phyloP scores from a whole-genome alignment of 148 eudicot species.

The Simmondsia chinensis region DNA sequence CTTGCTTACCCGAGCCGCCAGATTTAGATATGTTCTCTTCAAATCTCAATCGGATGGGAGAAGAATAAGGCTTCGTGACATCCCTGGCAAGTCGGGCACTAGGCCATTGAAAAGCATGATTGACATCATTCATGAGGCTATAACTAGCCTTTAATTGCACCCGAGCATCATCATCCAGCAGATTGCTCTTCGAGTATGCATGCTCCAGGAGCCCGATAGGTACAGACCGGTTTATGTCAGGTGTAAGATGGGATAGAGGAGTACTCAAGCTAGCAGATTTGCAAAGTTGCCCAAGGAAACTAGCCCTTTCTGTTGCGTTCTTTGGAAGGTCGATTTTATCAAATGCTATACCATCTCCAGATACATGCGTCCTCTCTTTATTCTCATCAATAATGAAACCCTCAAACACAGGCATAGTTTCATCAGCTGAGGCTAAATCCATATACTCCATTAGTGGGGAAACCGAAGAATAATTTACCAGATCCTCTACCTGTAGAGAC shows the following conservation, averaged over 20 bases:
- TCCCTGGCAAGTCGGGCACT: slow-evolving; percentile 30
- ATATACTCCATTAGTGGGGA: slow-evolving; percentile 31
- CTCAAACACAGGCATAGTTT: slow-evolving; percentile 54
- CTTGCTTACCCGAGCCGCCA: slow-evolving; percentile 49
- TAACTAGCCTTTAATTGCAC: slow-evolving; percentile 28
- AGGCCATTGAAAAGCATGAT: slow-evolving; percentile 30
- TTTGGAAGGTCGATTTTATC: slow-evolving; percentile 27
- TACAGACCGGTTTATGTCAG: slow-evolving; percentile 40
- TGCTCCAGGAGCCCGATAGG: slow-evolving; percentile 54
- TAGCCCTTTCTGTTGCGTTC: slow-evolving; percentile 37
- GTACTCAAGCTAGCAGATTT: slow-evolving; percentile 44
- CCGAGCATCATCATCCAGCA: slow-evolving; percentile 14
- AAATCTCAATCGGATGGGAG: slow-evolving; percentile 56
- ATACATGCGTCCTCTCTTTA: slow-evolving; percentile 18
- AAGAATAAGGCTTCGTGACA: slow-evolving; percentile 26
- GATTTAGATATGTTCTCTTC: slow-evolving; percentile 42
- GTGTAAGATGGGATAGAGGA: slow-evolving; percentile 35
- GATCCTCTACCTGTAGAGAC: slow-evolving; percentile 14
- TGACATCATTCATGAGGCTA: too few species aligned
- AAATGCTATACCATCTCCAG: slow-evolving; percentile 20
- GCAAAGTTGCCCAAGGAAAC: slow-evolving; percentile 44
- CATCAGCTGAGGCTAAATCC: slow-evolving; percentile 30
- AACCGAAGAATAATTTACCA: slow-evolving; percentile 16
- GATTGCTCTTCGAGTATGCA: slow-evolving; percentile 20
- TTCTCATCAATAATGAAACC: slow-evolving; percentile 34